Base-by-base conservation (phyloP, 495 filamentous ascomycete species). In the Trichoderma reesei region DNA sequence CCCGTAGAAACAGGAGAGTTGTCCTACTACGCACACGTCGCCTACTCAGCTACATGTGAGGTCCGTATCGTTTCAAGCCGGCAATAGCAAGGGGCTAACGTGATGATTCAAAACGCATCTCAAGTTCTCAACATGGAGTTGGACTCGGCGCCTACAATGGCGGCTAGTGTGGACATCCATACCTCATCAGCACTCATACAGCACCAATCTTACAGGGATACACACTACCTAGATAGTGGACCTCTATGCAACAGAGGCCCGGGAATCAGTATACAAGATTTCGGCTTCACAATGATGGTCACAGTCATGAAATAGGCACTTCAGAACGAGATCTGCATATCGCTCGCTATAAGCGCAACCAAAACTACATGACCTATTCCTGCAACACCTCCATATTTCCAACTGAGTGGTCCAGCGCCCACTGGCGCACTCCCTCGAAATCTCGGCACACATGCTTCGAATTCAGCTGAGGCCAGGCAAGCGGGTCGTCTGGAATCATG, bases 351-450 rank as follows among this genome's bases (percentile, higher is more conserved):
- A 44, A 44, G 1, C 26, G 26, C 38, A 26, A 20, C 2, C 0
- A 9, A 48, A 20, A 20, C 5, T 1, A 26, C 16, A 7, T 8
- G 16, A 48, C 4, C 8, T 48, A 48, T 4, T 48, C 16, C 44
- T 48, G n/a, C n/a, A 48, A 20, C 44, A 48, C 44, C 44, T 48
- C 44, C 44, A 48, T 48, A 48, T 48, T 48, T 48, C 44, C 44
- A 18, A 48, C 44, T 1, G 44, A 48, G 44, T 48, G n/a, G 5
- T 48, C 44, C 5, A 48, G 6, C n/a, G 44, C 44, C 44, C 44
- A 48, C 44, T 20, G 5, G 44, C 44, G 44, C n/a, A 48, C 44
- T 5, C 18, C 18, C 16, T 48, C 44, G 18, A 48, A 48, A 26
- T 48, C 20, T 1, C 44, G 44, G 20, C 44, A 48, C 18, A 48